phyloP scores from a whole-genome alignment of 768 basidiomycete species.

The Lactarius hengduanensis region DNA sequence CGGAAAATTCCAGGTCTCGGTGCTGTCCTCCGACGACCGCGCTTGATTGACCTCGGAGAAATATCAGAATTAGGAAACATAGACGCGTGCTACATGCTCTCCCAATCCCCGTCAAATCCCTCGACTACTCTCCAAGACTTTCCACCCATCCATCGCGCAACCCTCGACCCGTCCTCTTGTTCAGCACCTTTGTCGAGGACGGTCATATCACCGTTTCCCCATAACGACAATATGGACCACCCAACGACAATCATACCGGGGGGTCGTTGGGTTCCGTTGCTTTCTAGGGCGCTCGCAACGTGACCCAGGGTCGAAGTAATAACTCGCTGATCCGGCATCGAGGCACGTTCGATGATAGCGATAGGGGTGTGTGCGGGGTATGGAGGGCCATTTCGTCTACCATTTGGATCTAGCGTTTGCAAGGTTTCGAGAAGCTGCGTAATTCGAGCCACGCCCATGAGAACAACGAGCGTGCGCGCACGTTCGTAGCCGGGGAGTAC shows the following conservation, averaged over 20 bases:
- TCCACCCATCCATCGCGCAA: constrained; percentile 61
- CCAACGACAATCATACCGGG: constrained; percentile 97
- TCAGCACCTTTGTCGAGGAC: constrained; percentile 63
- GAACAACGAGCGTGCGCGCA: constrained; percentile 71
- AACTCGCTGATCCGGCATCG: constrained; percentile 88
- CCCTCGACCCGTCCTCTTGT: constrained; percentile 43
- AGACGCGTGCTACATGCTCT: constrained; percentile 2
- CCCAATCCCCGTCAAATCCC: constrained; percentile 53
- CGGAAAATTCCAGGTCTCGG: constrained; percentile 22
- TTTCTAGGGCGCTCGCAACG: constrained; percentile 68
- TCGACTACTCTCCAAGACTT: constrained; percentile 62
- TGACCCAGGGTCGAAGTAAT: constrained; percentile 73
- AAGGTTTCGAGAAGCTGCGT: constrained; percentile 67
- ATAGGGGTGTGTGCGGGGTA: constrained; percentile 83
- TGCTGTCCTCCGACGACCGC: not conserved
- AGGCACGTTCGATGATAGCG: constrained; percentile 93
- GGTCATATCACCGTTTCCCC: constrained; percentile 65
- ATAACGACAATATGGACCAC: constrained; percentile 82
- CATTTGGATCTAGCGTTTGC: constrained; percentile 25
- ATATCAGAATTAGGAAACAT: constrained; percentile 2
- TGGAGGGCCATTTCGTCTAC: constrained; percentile 45
- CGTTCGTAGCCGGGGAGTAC: constrained; percentile 87
- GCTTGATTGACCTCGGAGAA: constrained; percentile 1
- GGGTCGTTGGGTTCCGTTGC: constrained; percentile 80
- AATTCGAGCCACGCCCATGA: constrained; percentile 95